Evolutionary conservation across 176 grass and related monocot genomes (phyloP).

Genomic region (Olyra latifolia): DNA sequence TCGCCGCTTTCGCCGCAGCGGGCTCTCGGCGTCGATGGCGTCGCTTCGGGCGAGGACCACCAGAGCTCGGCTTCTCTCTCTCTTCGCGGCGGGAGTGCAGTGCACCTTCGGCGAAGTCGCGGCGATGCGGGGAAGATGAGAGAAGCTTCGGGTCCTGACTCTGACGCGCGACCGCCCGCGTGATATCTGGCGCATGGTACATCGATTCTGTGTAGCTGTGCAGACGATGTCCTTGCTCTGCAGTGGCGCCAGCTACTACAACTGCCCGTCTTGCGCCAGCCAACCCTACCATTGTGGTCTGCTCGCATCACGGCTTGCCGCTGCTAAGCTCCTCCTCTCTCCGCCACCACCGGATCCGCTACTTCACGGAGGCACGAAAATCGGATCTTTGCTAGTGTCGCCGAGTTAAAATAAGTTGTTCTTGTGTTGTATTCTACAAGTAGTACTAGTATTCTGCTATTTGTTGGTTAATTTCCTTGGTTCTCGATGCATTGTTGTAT

Average conservation of each 20-base stretch:
- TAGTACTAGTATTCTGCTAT: neutral
- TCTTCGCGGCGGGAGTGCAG: too few species aligned
- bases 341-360: neutral
- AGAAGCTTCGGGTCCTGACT: too few species aligned
- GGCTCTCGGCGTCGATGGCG: too few species aligned
- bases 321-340: conserved; percentile 20
- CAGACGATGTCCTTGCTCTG: conserved; percentile 74
- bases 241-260: conserved; percentile 82
- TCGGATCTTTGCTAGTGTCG: neutral
- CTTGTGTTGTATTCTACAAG: neutral
- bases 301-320: conserved; percentile 93
- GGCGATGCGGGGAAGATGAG: too few species aligned
- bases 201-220: too few species aligned
- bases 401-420: conserved; percentile 30
- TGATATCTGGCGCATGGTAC: too few species aligned
- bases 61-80: too few species aligned
- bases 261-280: conserved; percentile 85
- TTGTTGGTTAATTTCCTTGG: neutral
- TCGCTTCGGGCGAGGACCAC: too few species aligned
- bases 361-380: neutral
- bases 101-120: too few species aligned
- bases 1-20: too few species aligned
- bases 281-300: conserved; percentile 79
- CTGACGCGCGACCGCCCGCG: too few species aligned
- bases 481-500: conserved; percentile 8